Evolutionary conservation across 768 basidiomycete species (phyloP), one percentile per base, ranked within the genome.

Genomic region (Suillus ampliporus): DNA sequence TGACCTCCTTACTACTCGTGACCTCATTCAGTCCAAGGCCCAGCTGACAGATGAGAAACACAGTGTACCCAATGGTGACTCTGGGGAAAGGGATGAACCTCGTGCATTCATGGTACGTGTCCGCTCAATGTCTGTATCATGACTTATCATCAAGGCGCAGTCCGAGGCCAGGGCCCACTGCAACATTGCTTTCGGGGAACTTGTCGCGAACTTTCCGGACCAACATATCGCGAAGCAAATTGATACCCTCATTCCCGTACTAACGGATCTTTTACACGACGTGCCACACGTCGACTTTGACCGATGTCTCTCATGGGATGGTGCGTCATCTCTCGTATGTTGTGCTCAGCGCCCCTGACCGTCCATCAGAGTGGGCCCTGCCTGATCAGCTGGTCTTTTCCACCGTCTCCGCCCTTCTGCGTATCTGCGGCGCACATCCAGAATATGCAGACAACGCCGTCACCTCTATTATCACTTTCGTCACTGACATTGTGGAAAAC

Each of bases 321-420:
- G 93, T 94, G 69, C 58, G 78, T 62, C 46, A 63, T 43, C 51
- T 44, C 53, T 15, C 23, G 31, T 46, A 31, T 44, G 19, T 5
- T 26, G 26, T 14, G 15, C 46, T 41, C 7, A 34, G 23, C 43
- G 52, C 57, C 6, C 28, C 50, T 68, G 17, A 65, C 23, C 21
- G 14, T 34, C 19, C 34, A 41, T n/a, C 48, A 95, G 94, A 92
- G 66, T 95, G 93, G 93, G 84, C 93, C 3, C 81, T 93, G 37
- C 89, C 94, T 41, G 92, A 96, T 74, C 91, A 94, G 69, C 83
- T 96, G 44, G 89, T 92, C 1, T 91, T 83, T 70, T 88, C 90
- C 1, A 92, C 89, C 4, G 83, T 93, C 26, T 90, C 89, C 5
- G 90, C 93, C 13, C 78, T 94, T 9, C 80, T 96, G 50, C 81